These are phyloP conservation scores for Lumnitzera littorea DNA, from an alignment of 345 rosid species.

Conservation along the genomic window DNA sequence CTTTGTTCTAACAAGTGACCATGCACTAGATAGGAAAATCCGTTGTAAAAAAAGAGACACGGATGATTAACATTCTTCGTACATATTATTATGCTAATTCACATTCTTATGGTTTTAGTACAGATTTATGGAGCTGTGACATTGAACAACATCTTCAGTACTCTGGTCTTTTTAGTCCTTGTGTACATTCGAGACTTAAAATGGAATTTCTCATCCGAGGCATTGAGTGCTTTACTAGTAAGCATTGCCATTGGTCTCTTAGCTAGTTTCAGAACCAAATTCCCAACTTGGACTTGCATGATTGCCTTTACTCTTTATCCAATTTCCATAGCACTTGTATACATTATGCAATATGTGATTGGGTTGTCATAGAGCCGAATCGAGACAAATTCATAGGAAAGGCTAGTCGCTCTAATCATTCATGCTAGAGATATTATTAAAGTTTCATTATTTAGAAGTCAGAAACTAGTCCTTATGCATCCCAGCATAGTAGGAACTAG, in stretches of 20 bases:
- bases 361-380: conserved; percentile 3
- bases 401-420: too few relatives aligned
- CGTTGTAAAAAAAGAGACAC: too few relatives aligned
- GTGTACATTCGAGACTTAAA: conserved; percentile 3
- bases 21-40: too few relatives aligned
- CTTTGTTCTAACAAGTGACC: too few relatives aligned
- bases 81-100: too few relatives aligned
- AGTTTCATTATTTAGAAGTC: too few relatives aligned
- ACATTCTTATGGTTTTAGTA: background rate
- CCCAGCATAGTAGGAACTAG: too few relatives aligned
- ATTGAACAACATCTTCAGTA: conserved; percentile 8
- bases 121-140: conserved; percentile 11
- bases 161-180: conserved; percentile 3
- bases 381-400: too few relatives aligned
- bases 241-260: conserved; percentile 6
- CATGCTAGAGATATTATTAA: too few relatives aligned
- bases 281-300: conserved; percentile 6
- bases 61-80: too few relatives aligned
- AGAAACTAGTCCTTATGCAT: too few relatives aligned
- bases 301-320: conserved; percentile 10
- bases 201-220: conserved; percentile 12
- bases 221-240: background rate
- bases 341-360: conserved; percentile 4
- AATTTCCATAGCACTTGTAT: conserved; percentile 4
- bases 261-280: background rate